Percentiles rank a stretch among this genome's conserved stretches.
phyloP scores from a whole-genome alignment of 331 rosid species.

The Acacia concinna region DNA sequence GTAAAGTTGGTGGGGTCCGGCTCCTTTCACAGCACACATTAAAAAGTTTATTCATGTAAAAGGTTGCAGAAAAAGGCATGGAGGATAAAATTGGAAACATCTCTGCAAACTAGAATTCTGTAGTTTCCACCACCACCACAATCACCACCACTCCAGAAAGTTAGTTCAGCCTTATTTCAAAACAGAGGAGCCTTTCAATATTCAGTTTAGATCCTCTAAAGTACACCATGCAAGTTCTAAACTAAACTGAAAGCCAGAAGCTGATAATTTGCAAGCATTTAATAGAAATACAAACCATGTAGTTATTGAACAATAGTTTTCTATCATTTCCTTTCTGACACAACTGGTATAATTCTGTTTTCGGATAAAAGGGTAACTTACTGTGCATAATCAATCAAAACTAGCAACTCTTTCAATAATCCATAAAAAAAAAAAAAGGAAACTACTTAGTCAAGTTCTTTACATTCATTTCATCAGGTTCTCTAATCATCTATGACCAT shows the following conservation, averaged over 20 bases:
- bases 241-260: not conserved
- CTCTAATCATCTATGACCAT: no score
- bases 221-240: not conserved
- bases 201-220: slow-evolving; percentile 13
- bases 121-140: not conserved
- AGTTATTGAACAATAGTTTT: not conserved
- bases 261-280: not conserved
- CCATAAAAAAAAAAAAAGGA: no score
- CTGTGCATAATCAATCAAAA: not conserved
- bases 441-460: no score
- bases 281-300: not conserved
- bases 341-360: slow-evolving; percentile 1
- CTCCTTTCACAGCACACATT: not conserved
- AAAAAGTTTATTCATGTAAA: not conserved
- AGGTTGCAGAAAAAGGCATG: not conserved
- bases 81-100: slow-evolving; percentile 3
- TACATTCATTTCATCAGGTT: no score
- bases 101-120: not conserved
- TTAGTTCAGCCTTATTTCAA: not conserved
- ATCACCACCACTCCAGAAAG: slow-evolving; percentile 4
- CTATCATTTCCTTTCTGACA: not conserved
- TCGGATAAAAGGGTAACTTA: not conserved
- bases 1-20: not conserved
- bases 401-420: not conserved
- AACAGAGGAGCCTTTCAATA: not conserved